These are phyloP conservation scores for Polygonum aviculare DNA, from an alignment of 148 eudicot genomes.

Conservation along the genomic window DNA sequence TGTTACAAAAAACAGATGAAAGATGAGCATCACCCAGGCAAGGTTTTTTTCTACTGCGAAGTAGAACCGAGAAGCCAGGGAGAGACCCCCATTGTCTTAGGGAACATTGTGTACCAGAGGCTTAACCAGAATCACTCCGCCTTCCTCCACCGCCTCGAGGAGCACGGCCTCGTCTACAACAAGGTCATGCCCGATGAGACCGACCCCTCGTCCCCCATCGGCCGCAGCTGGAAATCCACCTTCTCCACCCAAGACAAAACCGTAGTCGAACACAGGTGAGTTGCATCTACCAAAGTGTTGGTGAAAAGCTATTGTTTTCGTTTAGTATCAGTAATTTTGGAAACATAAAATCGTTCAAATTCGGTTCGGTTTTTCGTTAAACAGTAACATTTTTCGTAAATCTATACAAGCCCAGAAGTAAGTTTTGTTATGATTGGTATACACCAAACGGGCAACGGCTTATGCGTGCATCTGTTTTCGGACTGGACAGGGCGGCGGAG, in stretches of 20 bases:
- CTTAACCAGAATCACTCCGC: background rate
- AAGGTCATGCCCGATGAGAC: background rate
- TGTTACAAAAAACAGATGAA: background rate
- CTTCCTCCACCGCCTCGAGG: background rate
- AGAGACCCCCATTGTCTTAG: constrained; percentile 3
- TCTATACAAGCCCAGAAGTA: too few relatives aligned
- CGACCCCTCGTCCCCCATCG: background rate
- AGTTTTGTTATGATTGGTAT: too few relatives aligned
- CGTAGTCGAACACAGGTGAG: background rate
- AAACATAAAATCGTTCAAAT: too few relatives aligned
- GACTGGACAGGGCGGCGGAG: constrained; percentile 1
- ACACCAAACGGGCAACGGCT: background rate
- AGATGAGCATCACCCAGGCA: background rate
- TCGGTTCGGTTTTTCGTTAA: too few relatives aligned
- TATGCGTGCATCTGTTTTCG: background rate
- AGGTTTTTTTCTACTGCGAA: constrained; percentile 1
- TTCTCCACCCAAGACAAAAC: background rate
- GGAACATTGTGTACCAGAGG: background rate
- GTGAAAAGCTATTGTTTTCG: too few relatives aligned
- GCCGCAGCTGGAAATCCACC: constrained; percentile 5
- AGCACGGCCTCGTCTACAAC: background rate
- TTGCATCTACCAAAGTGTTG: background rate
- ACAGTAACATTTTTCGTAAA: too few relatives aligned
- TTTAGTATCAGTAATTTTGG: too few relatives aligned
- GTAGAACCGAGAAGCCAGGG: background rate